Evolutionary conservation across 345 rosid genomes (phyloP), one percentile per base, ranked within the genome.

Genomic region (Limnanthes douglasii): DNA sequence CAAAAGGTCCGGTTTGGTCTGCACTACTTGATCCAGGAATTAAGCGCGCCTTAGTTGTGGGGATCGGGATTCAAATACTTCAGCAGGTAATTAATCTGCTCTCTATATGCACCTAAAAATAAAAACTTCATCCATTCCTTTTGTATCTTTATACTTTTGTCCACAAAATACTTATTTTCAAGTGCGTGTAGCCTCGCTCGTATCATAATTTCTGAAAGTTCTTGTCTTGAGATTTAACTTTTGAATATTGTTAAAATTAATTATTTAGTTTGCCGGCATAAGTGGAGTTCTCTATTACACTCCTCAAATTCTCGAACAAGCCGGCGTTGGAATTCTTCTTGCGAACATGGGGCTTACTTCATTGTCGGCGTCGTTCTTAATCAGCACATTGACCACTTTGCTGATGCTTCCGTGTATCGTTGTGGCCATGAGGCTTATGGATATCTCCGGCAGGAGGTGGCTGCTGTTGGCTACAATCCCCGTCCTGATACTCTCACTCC

Each of bases 381-480:
- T 85, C 19, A 85, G 96, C 38, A 65, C 71, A 5, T 46, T 71
- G 24, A 79, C 88, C 19, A 76, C 88, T 41, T 38, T 79, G 11
- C 54, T 79, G 55, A 79, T 79, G 93, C 93, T 85, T 62, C 96
- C 93, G 3, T 85, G 93, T 39, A 85, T 76, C 20, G 61, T 57
- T 21, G 46, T 85, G 26, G 85, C 70, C 51, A 85, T 85, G 96
- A 66, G 70, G 56, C 75, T 85, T 11, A 73, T 85, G 78, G 96
- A 85, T 56, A 58, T 75, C 34, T 22, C 93, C 1, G 93, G 96
- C 34, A 73, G 96, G 71, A 85, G 96, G 75, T 35, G 56, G 13
- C 56, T 85, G 50, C 41, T 85, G 45, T 79, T 85, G 40, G 37
- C 60, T 25, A 85, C 96, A 15, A 70, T 85, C 43, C 96, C 93